These are phyloP conservation scores for Didymella pomorum DNA, from an alignment of 2,329 filamentous ascomycete genomes.

Conservation along the genomic window DNA sequence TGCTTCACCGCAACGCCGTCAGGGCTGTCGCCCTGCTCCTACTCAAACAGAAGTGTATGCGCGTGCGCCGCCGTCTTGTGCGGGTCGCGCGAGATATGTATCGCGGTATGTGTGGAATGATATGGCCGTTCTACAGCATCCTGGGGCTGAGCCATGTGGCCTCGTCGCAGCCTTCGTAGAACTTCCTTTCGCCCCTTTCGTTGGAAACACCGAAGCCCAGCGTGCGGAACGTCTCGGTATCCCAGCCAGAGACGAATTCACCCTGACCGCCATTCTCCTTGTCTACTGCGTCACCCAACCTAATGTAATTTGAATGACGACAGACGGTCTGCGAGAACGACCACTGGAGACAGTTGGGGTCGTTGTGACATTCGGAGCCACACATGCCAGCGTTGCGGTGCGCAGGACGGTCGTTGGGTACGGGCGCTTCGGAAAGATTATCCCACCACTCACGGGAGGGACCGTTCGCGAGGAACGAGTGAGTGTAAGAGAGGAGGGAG, in stretches of 20 bases:
- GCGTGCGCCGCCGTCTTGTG: neutral
- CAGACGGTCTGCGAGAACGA: slow-evolving; percentile 50
- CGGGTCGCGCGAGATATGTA: neutral
- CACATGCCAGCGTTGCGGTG: slow-evolving; percentile 46
- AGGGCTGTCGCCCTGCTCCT: slow-evolving; percentile 19
- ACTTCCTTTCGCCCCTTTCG: slow-evolving; percentile 41
- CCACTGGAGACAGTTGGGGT: slow-evolving; percentile 48
- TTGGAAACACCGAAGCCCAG: slow-evolving; percentile 47
- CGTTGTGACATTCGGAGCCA: slow-evolving; percentile 45
- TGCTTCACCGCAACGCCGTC: slow-evolving; percentile 37
- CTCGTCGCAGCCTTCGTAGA: slow-evolving; percentile 47
- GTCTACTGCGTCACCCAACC: slow-evolving; percentile 46
- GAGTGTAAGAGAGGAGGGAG: slow-evolving; percentile 49
- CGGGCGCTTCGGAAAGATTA: slow-evolving; percentile 44
- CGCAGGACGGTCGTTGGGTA: slow-evolving; percentile 47
- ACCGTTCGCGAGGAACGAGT: slow-evolving; percentile 43
- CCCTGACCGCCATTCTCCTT: slow-evolving; percentile 45
- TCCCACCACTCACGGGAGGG: slow-evolving; percentile 49
- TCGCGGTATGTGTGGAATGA: slow-evolving; percentile 5
- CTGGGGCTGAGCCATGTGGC: slow-evolving; percentile 52
- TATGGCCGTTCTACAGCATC: slow-evolving; percentile 24
- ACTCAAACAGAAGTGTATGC: slow-evolving; percentile 13
- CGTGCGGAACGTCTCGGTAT: slow-evolving; percentile 46
- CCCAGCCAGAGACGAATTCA: slow-evolving; percentile 52
- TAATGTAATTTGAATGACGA: slow-evolving; percentile 49